phyloP scores from a whole-genome alignment of 768 basidiomycete genomes.

The Porphyrellus cyaneotinctus region DNA sequence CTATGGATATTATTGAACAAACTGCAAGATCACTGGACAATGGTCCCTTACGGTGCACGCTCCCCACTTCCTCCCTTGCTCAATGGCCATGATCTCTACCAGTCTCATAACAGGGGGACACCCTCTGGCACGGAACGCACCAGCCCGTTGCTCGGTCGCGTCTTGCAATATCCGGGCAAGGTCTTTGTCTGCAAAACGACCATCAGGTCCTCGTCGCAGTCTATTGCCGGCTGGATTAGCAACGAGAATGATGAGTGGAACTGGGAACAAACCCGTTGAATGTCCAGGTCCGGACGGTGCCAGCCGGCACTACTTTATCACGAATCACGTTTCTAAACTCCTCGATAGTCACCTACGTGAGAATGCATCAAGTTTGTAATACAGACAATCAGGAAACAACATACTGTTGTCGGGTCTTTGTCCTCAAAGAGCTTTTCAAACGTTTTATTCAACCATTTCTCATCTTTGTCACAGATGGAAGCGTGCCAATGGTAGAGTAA shows the following conservation, averaged over 20 bases:
- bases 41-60: slow-evolving; percentile 55
- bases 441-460: slow-evolving; percentile 47
- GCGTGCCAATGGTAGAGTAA: slow-evolving; percentile 62
- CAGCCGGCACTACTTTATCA: slow-evolving; percentile 7
- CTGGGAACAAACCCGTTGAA: slow-evolving; percentile 42
- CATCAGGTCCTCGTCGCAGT: slow-evolving; percentile 45
- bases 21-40: not conserved
- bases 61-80: slow-evolving; percentile 65
- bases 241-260: not conserved
- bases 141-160: slow-evolving; percentile 55
- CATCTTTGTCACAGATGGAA: slow-evolving; percentile 51
- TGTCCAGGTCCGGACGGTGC: slow-evolving; percentile 45
- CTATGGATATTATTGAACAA: slow-evolving; percentile 24
- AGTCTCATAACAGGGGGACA: slow-evolving; percentile 61
- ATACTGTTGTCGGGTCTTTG: slow-evolving; percentile 39
- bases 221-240: slow-evolving; percentile 28
- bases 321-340: slow-evolving; percentile 19
- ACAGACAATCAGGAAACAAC: not conserved
- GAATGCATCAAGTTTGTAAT: not conserved
- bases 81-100: slow-evolving; percentile 67
- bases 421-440: slow-evolving; percentile 44
- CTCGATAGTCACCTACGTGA: slow-evolving; percentile 14
- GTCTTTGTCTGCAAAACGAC: slow-evolving; percentile 60
- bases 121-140: slow-evolving; percentile 65
- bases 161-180: slow-evolving; percentile 59